Conservation (phyloP, 2,329 filamentous ascomycete genomes). For the Plectosphaerella sp. region DNA sequence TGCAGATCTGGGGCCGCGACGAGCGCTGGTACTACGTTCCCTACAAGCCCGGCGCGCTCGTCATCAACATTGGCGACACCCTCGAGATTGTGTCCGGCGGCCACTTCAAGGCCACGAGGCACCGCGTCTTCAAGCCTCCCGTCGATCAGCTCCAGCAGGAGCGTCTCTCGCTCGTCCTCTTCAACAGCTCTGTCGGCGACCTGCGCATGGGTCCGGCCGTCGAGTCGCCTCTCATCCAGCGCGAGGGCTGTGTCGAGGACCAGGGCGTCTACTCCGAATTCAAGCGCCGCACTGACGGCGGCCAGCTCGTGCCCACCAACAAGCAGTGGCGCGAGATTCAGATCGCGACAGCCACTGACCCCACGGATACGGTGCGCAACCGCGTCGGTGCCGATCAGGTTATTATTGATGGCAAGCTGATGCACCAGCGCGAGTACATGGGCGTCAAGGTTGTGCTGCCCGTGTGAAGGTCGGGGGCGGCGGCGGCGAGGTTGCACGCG, state of each 20-base stretch:
- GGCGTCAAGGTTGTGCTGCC: constrained; percentile 39
- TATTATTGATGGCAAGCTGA: constrained; percentile 36
- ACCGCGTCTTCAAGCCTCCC: constrained; percentile 28
- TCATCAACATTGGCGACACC: constrained; percentile 34
- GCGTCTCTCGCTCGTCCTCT: constrained; percentile 36
- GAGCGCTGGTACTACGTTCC: constrained; percentile 40
- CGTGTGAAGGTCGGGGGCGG: constrained; percentile 21
- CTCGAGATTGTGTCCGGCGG: constrained; percentile 22
- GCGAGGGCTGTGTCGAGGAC: constrained; percentile 35
- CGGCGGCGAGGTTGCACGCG: background rate
- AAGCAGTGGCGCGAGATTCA: constrained; percentile 45
- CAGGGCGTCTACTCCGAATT: constrained; percentile 42
- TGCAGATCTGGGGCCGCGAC: constrained; percentile 38
- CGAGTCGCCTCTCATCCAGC: constrained; percentile 23
- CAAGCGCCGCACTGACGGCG: constrained; percentile 32
- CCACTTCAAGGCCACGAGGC: constrained; percentile 27
- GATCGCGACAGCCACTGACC: constrained; percentile 36
- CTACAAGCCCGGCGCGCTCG: constrained; percentile 37
- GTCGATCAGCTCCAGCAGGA: constrained; percentile 29
- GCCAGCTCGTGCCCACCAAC: constrained; percentile 38
- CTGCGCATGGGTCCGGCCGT: constrained; percentile 34
- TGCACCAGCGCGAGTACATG: constrained; percentile 42
- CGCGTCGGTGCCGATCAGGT: constrained; percentile 35
- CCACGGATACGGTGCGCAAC: constrained; percentile 34
- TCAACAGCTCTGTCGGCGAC: constrained; percentile 40